Conservation (phyloP, 2,329 filamentous ascomycete genomes). For the Cryphonectria naterciae region DNA sequence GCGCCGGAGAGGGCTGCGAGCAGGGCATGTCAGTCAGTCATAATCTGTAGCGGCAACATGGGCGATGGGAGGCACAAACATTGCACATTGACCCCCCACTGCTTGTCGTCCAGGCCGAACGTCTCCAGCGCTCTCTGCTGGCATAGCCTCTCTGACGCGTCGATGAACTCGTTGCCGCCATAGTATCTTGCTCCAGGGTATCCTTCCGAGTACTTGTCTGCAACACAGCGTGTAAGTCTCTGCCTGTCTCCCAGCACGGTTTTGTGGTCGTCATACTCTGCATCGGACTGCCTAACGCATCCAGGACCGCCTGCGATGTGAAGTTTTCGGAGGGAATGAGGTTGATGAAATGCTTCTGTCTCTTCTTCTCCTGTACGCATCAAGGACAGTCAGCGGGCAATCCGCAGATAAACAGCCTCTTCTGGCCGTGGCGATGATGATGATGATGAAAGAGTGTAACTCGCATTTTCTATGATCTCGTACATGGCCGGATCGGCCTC, state of each 20-base stretch:
- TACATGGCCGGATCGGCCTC: slow-evolving; percentile 86
- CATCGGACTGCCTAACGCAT: slow-evolving; percentile 92
- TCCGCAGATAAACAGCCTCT: neutral
- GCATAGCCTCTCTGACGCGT: slow-evolving; percentile 85
- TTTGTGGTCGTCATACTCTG: slow-evolving; percentile 64
- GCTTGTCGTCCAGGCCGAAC: slow-evolving; percentile 78
- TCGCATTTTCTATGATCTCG: slow-evolving; percentile 87
- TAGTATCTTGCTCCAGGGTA: slow-evolving; percentile 97
- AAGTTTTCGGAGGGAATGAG: slow-evolving; percentile 96
- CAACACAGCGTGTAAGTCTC: slow-evolving; percentile 39
- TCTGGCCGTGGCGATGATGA: neutral
- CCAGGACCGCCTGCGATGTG: slow-evolving; percentile 88
- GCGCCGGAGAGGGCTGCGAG: slow-evolving; percentile 74
- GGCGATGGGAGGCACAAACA: slow-evolving; percentile 51
- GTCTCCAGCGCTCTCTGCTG: slow-evolving; percentile 88
- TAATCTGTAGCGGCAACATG: slow-evolving; percentile 6
- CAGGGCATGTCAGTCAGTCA: slow-evolving; percentile 23
- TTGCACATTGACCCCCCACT: slow-evolving; percentile 98
- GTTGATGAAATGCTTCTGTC: slow-evolving; percentile 99
- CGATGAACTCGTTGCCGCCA: slow-evolving; percentile 95
- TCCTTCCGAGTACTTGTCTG: slow-evolving; percentile 97
- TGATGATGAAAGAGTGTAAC: slow-evolving; percentile 25
- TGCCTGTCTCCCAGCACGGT: slow-evolving; percentile 22
- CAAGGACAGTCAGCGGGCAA: slow-evolving; percentile 10
- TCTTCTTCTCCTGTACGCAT: slow-evolving; percentile 78